Evolutionary conservation across 2,329 filamentous ascomycete species (phyloP).

Genomic region (Calycina herbarum): DNA sequence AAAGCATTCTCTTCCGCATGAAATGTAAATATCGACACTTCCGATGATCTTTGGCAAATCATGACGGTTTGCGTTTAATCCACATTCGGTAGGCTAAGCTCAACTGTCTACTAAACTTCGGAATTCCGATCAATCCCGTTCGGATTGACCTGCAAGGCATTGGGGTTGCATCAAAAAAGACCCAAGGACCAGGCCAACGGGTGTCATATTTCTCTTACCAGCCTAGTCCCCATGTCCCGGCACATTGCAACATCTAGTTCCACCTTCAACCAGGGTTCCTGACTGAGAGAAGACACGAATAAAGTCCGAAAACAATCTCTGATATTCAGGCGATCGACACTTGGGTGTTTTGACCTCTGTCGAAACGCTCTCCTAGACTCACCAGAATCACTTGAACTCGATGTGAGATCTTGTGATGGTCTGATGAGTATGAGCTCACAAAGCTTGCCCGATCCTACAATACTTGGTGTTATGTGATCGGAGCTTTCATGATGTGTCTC

Average conservation of each 20-base stretch:
- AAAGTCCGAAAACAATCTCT: background rate
- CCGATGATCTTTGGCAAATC: background rate
- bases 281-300: background rate
- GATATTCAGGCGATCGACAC: background rate
- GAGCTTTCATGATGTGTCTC: background rate
- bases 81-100: background rate
- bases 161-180: slow-evolving; percentile 1
- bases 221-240: background rate
- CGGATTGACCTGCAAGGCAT: background rate
- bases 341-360: background rate
- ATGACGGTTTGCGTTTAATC: background rate
- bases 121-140: background rate
- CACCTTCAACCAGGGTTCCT: background rate
- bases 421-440: background rate
- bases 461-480: background rate
- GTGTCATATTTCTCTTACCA: background rate
- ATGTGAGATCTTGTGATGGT: background rate
- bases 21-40: background rate
- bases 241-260: background rate
- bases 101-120: background rate
- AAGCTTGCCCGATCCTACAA: background rate
- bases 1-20: background rate
- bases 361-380: background rate
- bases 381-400: background rate
- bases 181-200: slow-evolving; percentile 10